Evolutionary conservation across 2,329 filamentous ascomycete species (phyloP), one percentile per base, ranked within the genome.

Genomic region (Elsinoe necatrix): DNA sequence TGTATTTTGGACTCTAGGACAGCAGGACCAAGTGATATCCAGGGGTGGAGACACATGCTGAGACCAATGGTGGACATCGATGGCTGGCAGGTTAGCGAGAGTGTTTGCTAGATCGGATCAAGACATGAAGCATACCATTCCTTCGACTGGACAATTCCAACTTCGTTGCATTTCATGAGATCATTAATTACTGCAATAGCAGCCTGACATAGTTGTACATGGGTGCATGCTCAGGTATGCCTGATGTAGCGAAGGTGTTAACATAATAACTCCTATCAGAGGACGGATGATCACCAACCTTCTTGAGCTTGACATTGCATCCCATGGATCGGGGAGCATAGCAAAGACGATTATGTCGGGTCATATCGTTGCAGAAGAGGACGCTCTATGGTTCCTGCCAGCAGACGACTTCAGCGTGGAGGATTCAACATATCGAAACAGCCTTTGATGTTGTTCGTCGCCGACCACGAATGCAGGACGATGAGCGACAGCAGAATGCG

Each of bases 111-210:
- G 16, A 12, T 52, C 4, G 48, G 27, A 29, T 39, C 20, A 35
- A 35, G 34, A 25, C 20, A 27, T 31, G 9, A 39, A 11, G 48
- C 48, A 52, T 52, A 52, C 48, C 48, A 52, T 52, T 14, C 9
- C 4, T 8, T 31, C 45, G 25, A 20, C 7, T 27, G 18, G 31
- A 25, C 29, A 14, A 34, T 7, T 29, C 48, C 18, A 37, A 12
- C 12, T 25, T 25, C n/a, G 18, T 20, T 52, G 14, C 31, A 52
- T 39, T 52, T 34, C 25, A 34, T 21, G 23, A 8, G 16, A 18
- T 51, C 20, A 52, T 50, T 37, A 34, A 37, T 37, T 39, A 25
- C 48, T 52, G 48, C 48, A 9, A 18, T 23, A 25, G 48, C 48
- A 52, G 31, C 16, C 2, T 20, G 4, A 8, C 2, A 20, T 20